A percentile compares a stretch with the other conserved stretches of the same genome.
These are phyloP conservation scores for Oxytropis ochrocephala DNA, from an alignment of 306 rosid genomes.

Conservation along the genomic window DNA sequence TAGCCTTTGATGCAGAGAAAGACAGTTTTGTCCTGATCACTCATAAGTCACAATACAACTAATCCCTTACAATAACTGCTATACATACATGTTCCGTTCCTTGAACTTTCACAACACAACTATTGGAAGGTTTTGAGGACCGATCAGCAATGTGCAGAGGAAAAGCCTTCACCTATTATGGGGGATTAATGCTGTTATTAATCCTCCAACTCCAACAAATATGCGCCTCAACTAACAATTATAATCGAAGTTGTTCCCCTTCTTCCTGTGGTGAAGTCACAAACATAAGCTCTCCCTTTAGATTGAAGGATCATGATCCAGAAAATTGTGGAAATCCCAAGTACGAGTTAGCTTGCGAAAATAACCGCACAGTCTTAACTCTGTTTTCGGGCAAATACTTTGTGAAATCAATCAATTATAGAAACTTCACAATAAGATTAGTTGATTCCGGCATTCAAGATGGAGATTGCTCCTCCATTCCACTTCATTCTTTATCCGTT, in stretches of 20 bases:
- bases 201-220: neutral
- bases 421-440: slow-evolving; percentile 18
- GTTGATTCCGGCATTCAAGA: slow-evolving; percentile 4
- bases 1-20: too few relatives aligned
- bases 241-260: neutral
- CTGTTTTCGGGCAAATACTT: neutral
- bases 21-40: too few relatives aligned
- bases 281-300: slow-evolving; percentile 24
- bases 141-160: too few relatives aligned
- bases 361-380: neutral
- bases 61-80: too few relatives aligned
- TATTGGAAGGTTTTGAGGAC: too few relatives aligned
- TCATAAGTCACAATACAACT: too few relatives aligned
- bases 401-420: slow-evolving; percentile 24
- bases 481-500: neutral
- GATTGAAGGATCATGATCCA: neutral
- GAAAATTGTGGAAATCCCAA: neutral
- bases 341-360: slow-evolving; percentile 8
- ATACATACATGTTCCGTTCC: too few relatives aligned
- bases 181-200: too few relatives aligned
- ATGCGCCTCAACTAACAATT: neutral
- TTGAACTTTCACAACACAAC: too few relatives aligned
- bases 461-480: slow-evolving; percentile 9
- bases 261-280: slow-evolving; percentile 24
- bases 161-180: too few relatives aligned